Percentiles rank a stretch among this genome's conserved stretches.
Conservation (phyloP, 139 green algal genomes). For the Picochlorum sp. region DNA sequence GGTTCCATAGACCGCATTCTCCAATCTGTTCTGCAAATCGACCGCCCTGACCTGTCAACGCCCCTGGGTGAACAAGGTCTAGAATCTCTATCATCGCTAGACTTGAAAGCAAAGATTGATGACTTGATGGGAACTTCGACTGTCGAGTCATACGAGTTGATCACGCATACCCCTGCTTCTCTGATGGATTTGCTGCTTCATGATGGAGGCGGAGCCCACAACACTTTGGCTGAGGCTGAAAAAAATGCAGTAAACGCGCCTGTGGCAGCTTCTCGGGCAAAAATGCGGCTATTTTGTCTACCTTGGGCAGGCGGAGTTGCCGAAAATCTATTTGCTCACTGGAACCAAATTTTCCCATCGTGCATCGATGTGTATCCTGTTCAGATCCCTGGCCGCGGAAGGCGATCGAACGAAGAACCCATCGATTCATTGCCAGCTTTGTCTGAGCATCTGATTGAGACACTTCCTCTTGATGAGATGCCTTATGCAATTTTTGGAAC, state of each 20-base stretch:
- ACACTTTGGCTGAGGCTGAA: not conserved
- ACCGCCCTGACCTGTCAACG: not conserved
- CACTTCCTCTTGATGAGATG: constrained; percentile 30
- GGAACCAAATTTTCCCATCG: constrained; percentile 29
- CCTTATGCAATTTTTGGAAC: constrained; percentile 40
- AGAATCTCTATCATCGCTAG: constrained; percentile 36
- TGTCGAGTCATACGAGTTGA: constrained; percentile 13
- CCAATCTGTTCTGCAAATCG: constrained; percentile 11
- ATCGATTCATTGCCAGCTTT: constrained; percentile 10
- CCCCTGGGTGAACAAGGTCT: constrained; percentile 28
- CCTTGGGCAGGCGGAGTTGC: constrained; percentile 39
- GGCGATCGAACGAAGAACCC: constrained; percentile 15
- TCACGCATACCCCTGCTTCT: constrained; percentile 16
- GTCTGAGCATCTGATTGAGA: constrained; percentile 12
- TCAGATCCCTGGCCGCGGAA: constrained; percentile 32
- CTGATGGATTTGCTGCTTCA: not conserved
- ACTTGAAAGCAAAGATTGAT: constrained; percentile 29
- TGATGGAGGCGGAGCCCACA: not conserved
- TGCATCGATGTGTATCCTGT: constrained; percentile 39
- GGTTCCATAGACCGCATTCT: constrained; percentile 2
- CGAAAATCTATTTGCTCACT: constrained; percentile 37
- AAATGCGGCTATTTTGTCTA: constrained; percentile 40
- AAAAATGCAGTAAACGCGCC: constrained; percentile 11
- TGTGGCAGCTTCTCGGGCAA: constrained; percentile 17
- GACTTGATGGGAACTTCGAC: constrained; percentile 10